phyloP scores from a whole-genome alignment of 148 eudicot genomes.

The Rhododendron vialii region DNA sequence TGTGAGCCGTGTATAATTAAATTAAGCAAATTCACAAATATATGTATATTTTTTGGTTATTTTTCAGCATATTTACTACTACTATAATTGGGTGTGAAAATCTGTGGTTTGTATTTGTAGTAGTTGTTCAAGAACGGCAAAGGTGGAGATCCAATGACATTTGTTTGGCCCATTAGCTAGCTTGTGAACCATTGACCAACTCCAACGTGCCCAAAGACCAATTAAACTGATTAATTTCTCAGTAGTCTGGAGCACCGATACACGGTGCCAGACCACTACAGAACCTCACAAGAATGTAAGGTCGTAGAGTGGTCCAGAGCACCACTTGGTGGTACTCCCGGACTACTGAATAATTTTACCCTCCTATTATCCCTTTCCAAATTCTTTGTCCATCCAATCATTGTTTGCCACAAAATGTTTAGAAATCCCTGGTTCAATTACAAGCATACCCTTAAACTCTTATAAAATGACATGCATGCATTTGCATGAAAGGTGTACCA shows the following conservation, averaged over 20 bases:
- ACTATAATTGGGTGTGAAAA: neutral
- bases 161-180: neutral
- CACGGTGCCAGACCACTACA: too few relatives aligned
- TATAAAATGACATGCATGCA: neutral
- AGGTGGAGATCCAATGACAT: conserved; percentile 1
- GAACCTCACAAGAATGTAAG: too few relatives aligned
- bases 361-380: neutral
- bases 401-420: neutral
- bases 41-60: neutral
- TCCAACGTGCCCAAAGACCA: neutral
- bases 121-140: neutral
- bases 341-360: too few relatives aligned
- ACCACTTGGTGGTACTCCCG: too few relatives aligned
- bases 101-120: neutral
- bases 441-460: neutral
- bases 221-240: neutral
- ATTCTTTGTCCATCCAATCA: neutral
- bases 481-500: neutral
- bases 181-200: neutral
- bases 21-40: neutral
- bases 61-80: neutral
- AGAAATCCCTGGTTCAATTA: neutral
- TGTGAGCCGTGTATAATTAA: neutral
- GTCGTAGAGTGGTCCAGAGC: too few relatives aligned
- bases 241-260: neutral